A percentile compares a stretch with the other conserved stretches of the same genome.
phyloP scores from a whole-genome alignment of 2,329 filamentous ascomycete species.

The Colletotrichum lentis region DNA sequence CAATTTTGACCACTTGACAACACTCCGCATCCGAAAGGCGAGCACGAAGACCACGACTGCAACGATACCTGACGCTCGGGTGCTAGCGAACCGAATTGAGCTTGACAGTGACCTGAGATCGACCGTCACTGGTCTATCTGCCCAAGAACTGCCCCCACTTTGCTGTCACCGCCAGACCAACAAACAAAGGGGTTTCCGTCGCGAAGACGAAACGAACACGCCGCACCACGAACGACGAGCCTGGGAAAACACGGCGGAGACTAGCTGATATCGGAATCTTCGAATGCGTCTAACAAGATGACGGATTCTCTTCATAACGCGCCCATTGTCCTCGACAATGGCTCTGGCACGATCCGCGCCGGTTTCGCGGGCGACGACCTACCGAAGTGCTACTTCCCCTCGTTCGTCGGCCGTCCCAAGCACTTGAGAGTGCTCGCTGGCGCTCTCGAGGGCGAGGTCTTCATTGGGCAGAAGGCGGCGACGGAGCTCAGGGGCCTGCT shows the following conservation, averaged over 20 bases:
- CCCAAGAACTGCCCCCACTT: slow-evolving; percentile 23
- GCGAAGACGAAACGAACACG: slow-evolving; percentile 26
- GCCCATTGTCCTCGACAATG: slow-evolving; percentile 98
- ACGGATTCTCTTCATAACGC: slow-evolving; percentile 85
- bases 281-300: slow-evolving; percentile 51
- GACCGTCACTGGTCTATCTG: neutral
- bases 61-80: slow-evolving; percentile 9
- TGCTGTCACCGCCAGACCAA: slow-evolving; percentile 34
- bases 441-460: slow-evolving; percentile 93
- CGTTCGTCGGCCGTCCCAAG: slow-evolving; percentile 95
- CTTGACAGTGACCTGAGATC: neutral
- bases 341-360: slow-evolving; percentile 94
- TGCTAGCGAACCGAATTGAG: neutral
- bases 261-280: neutral
- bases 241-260: slow-evolving; percentile 7
- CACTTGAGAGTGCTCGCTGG: slow-evolving; percentile 95
- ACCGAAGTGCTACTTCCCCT: slow-evolving; percentile 96
- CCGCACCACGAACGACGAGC: slow-evolving; percentile 9
- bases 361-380: slow-evolving; percentile 96
- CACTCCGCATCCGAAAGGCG: slow-evolving; percentile 2
- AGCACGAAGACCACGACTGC: slow-evolving; percentile 30
- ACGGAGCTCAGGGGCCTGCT: slow-evolving; percentile 89
- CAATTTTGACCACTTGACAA: slow-evolving; percentile 33
- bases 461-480: slow-evolving; percentile 89
- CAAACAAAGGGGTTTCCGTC: slow-evolving; percentile 34